phyloP scores from a whole-genome alignment of 1,284 basidiomycete genomes.

The Pseudozyma hubeiensis region DNA sequence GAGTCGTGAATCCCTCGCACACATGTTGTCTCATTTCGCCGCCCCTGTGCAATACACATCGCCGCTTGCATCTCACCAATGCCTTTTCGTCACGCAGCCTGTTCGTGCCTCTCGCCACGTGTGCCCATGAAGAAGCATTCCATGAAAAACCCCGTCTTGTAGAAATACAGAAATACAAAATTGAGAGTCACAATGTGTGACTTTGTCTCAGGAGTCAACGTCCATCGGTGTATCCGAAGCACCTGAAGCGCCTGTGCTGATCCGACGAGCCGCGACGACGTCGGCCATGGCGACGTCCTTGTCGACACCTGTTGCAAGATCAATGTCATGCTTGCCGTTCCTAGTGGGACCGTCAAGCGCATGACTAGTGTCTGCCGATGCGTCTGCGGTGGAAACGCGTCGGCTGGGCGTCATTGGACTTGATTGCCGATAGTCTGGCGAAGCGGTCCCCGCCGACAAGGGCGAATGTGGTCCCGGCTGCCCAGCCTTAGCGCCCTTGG shows the following conservation, averaged over 20 bases:
- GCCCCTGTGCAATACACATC: no score
- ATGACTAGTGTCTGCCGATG: not conserved
- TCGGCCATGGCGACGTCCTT: conserved; percentile 13
- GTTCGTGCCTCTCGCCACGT: no score
- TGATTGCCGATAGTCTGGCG: conserved; percentile 31
- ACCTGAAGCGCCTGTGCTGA: conserved; percentile 3
- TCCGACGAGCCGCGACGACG: not conserved
- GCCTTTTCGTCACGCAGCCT: no score
- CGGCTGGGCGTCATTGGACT: conserved; percentile 25
- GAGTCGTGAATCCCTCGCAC: not conserved
- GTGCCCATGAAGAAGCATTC: conserved; percentile 11
- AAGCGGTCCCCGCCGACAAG: conserved; percentile 23
- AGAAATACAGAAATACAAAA: conserved; percentile 26
- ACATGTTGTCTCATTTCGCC: not conserved
- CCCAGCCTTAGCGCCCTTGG: conserved; percentile 33
- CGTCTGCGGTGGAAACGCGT: not conserved
- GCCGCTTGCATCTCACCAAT: no score
- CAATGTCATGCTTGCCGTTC: conserved; percentile 8
- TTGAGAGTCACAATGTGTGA: no score
- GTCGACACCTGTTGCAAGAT: not conserved
- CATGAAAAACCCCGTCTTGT: conserved; percentile 7
- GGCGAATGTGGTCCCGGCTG: conserved; percentile 20
- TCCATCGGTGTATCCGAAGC: conserved; percentile 23
- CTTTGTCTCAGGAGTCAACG: conserved; percentile 14
- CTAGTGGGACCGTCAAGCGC: conserved; percentile 2